Evolutionary conservation across 2,329 filamentous ascomycete species (phyloP).

Genomic region (Trichocomaceae sp.): DNA sequence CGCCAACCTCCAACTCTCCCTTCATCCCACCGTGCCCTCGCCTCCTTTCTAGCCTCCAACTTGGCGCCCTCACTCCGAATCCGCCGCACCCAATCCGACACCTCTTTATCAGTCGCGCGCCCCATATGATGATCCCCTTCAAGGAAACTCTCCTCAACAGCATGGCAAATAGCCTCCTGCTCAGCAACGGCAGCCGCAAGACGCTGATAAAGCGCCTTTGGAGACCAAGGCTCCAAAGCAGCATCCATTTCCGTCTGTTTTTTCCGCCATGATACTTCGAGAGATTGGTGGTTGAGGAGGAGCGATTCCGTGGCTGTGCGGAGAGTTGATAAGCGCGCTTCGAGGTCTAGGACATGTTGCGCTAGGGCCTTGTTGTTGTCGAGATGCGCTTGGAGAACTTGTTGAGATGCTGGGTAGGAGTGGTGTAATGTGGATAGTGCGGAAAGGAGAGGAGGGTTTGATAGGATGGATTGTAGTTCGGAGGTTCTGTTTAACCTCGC

Average conservation of each 20-base stretch:
- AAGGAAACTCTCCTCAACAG: conserved; percentile 88
- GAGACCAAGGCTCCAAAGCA: conserved; percentile 75
- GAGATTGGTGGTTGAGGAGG: conserved; percentile 71
- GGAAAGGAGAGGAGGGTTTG: conserved; percentile 60
- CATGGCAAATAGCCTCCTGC: conserved; percentile 72
- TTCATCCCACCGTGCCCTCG: conserved; percentile 92
- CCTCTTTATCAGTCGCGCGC: conserved; percentile 70
- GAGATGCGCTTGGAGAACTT: conserved; percentile 59
- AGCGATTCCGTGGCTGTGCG: conserved; percentile 71
- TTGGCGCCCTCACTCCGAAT: conserved; percentile 74
- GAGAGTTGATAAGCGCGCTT: conserved; percentile 43
- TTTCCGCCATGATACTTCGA: conserved; percentile 86
- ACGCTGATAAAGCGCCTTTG: conserved; percentile 76
- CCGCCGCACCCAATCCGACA: conserved; percentile 73
- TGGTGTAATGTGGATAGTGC: conserved; percentile 73
- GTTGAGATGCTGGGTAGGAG: conserved; percentile 60
- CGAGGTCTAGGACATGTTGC: conserved; percentile 34
- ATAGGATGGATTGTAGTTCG: conserved; percentile 69
- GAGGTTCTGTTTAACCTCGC: conserved; percentile 21
- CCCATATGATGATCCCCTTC: conserved; percentile 50
- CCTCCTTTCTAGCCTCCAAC: conserved; percentile 73
- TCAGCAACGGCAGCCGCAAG: conserved; percentile 70
- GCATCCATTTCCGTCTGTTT: conserved; percentile 86
- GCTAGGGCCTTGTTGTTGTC: conserved; percentile 67
- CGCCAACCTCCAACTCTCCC: conserved; percentile 92